Evolutionary conservation across 2,329 filamentous ascomycete genomes (phyloP).

Genomic region (Pseudocercospora ulei): DNA sequence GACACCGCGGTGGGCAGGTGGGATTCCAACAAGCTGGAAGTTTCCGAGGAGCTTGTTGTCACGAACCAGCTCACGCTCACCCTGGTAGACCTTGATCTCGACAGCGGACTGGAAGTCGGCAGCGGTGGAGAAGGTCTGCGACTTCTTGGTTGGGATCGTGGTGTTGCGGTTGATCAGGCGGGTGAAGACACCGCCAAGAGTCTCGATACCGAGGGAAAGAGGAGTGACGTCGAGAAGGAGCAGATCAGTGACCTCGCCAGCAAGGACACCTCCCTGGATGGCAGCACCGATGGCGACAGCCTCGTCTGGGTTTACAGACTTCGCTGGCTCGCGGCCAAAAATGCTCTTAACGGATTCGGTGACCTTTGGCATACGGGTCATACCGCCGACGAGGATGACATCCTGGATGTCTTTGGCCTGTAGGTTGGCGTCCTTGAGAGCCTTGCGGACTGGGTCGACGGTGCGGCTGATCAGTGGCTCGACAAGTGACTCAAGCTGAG

Average conservation of each 20-base stretch:
- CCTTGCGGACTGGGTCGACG: slow-evolving; percentile 89
- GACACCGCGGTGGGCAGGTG: slow-evolving; percentile 89
- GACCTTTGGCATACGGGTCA: slow-evolving; percentile 99
- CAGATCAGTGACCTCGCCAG: slow-evolving; percentile 92
- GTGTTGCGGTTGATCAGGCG: slow-evolving; percentile 98
- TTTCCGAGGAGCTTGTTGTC: slow-evolving; percentile 98
- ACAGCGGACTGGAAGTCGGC: slow-evolving; percentile 98
- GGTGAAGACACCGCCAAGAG: slow-evolving; percentile 93
- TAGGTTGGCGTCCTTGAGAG: slow-evolving; percentile 87
- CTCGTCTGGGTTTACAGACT: slow-evolving; percentile 98
- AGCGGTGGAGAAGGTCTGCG: slow-evolving; percentile 92
- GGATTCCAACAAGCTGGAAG: slow-evolving; percentile 98
- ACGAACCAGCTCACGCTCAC: slow-evolving; percentile 95
- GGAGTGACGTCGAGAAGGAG: slow-evolving; percentile 92
- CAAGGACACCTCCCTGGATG: slow-evolving; percentile 91
- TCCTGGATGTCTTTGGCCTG: slow-evolving; percentile 92
- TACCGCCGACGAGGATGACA: slow-evolving; percentile 94
- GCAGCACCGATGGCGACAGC: slow-evolving; percentile 95
- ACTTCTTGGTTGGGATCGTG: slow-evolving; percentile 98
- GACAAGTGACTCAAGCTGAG: slow-evolving; percentile 87
- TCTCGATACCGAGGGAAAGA: slow-evolving; percentile 96
- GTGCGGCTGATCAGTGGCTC: slow-evolving; percentile 80
- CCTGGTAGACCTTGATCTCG: slow-evolving; percentile 99
- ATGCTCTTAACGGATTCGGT: slow-evolving; percentile 90
- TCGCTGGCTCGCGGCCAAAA: slow-evolving; percentile 91